Percentiles rank a stretch among this genome's conserved stretches.
Conservation (phyloP, 345 rosid genomes). For the Eucalyptus rudis region DNA sequence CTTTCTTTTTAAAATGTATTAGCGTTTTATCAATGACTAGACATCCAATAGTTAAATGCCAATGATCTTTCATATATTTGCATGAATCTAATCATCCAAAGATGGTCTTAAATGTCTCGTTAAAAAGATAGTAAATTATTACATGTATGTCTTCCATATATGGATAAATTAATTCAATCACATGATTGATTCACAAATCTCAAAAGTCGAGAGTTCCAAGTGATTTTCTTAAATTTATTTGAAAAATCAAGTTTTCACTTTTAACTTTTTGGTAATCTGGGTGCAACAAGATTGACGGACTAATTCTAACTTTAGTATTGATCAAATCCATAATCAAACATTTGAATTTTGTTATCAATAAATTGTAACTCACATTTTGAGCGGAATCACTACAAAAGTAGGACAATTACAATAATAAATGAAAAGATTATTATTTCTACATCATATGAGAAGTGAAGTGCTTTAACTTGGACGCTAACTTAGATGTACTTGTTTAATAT, state of each 20-base stretch:
- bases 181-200: background rate
- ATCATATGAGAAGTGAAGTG: background rate
- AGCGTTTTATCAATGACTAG: background rate
- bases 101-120: background rate
- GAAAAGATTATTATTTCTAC: background rate
- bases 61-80: background rate
- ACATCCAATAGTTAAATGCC: background rate
- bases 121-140: background rate
- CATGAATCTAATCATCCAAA: background rate
- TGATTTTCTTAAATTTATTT: background rate
- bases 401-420: background rate
- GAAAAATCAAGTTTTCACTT: background rate
- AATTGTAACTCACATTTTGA: background rate
- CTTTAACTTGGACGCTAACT: background rate
- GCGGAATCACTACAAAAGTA: background rate
- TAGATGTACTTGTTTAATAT: background rate
- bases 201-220: background rate
- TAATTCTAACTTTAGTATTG: too few species aligned
- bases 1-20: background rate
- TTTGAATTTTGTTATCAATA: background rate
- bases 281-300: background rate
- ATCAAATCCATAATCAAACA: background rate
- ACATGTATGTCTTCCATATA: background rate
- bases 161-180: background rate
- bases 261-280: background rate